Conservation (phyloP, 345 rosid species). For the Salix brachista region DNA sequence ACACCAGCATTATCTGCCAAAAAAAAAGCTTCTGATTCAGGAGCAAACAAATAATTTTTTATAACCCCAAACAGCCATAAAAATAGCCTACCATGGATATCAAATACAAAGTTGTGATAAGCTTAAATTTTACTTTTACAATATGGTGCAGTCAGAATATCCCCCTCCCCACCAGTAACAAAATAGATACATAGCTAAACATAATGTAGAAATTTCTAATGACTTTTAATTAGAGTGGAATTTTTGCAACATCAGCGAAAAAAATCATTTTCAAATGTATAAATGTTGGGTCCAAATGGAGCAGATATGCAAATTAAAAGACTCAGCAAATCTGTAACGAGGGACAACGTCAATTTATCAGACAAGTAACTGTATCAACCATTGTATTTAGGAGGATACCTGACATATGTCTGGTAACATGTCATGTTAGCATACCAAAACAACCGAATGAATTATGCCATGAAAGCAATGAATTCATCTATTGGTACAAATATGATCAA, state of each 20-base stretch:
- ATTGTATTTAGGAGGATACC: conserved; percentile 36
- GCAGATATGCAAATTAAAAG: conserved; percentile 49
- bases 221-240: not conserved
- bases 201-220: not conserved
- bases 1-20: conserved; percentile 87
- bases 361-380: conserved; percentile 71
- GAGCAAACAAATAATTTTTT: not conserved
- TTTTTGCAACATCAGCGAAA: too few relatives aligned
- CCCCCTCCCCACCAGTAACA: not conserved
- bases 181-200: not conserved
- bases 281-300: conserved; percentile 63
- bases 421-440: not conserved
- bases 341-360: conserved; percentile 41
- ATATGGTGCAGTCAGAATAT: not conserved
- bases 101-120: not conserved
- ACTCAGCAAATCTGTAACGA: conserved; percentile 56
- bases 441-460: not conserved
- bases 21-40: conserved; percentile 6
- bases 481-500: not conserved
- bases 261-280: not conserved
- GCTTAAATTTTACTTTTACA: not conserved
- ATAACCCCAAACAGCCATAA: not conserved
- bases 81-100: not conserved
- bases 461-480: not conserved
- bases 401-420: conserved; percentile 58